Evolutionary conservation across 257 asterid species (phyloP).

Genomic region (Solanum lycopersicoides): DNA sequence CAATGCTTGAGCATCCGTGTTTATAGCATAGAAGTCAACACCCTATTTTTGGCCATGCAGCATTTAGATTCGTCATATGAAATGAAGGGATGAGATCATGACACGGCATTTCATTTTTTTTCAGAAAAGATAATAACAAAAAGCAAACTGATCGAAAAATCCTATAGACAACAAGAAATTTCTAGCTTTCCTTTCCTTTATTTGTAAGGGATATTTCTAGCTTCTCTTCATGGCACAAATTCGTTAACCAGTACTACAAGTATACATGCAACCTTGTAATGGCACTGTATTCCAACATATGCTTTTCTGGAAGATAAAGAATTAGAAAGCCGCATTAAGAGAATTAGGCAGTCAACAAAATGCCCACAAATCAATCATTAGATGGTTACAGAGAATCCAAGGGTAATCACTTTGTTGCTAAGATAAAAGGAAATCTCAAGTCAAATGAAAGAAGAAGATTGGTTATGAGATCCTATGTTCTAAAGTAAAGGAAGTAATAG

Average conservation of each 20-base stretch:
- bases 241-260: background rate
- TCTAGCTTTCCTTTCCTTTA: background rate
- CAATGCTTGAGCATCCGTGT: constrained; percentile 95
- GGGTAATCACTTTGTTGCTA: background rate
- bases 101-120: background rate
- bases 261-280: background rate
- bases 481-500: background rate
- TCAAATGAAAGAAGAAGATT: background rate
- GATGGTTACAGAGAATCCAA: background rate
- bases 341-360: background rate
- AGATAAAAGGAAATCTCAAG: background rate
- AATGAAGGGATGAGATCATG: background rate
- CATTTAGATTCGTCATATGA: background rate
- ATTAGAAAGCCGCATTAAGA: background rate
- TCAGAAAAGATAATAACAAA: background rate
- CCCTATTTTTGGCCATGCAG: constrained; percentile 40
- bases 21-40: constrained; percentile 91
- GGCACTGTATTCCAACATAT: background rate
- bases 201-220: background rate
- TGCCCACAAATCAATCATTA: background rate
- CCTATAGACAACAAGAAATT: background rate
- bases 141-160: background rate
- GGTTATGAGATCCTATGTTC: background rate
- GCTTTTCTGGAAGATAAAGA: background rate
- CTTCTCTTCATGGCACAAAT: background rate